A percentile compares a stretch with the other conserved stretches of the same genome.
Conservation (phyloP, 1,139 yeast species). For the Eremothecium sinecaudum region DNA sequence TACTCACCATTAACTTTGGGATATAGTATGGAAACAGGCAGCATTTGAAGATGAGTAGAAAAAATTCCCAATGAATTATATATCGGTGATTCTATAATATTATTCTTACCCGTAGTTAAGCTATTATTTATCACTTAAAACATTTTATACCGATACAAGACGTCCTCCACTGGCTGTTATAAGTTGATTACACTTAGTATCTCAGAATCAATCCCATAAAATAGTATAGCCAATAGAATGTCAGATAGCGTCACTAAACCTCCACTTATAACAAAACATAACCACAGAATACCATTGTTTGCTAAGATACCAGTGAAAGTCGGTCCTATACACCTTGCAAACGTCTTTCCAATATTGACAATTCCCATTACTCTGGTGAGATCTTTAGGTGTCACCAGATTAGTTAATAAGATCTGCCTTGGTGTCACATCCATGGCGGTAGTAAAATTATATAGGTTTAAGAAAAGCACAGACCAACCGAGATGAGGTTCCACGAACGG, state of each 20-base stretch:
- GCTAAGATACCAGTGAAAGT: conserved; percentile 69
- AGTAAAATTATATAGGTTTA: conserved; percentile 33
- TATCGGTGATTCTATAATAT: too few species aligned
- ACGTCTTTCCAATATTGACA: conserved; percentile 76
- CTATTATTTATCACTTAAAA: conserved; percentile 1
- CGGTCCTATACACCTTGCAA: conserved; percentile 79
- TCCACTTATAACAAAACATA: conserved; percentile 60
- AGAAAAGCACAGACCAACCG: conserved; percentile 22
- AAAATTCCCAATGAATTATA: too few species aligned
- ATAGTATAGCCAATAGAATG: conserved; percentile 25
- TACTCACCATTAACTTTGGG: too few species aligned
- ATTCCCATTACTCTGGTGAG: conserved; percentile 73
- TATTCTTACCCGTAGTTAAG: background rate
- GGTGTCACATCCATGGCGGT: conserved; percentile 88
- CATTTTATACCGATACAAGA: background rate
- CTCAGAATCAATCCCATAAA: conserved; percentile 27
- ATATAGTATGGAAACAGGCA: too few species aligned
- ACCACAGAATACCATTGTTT: conserved; percentile 38
- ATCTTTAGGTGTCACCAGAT: conserved; percentile 53
- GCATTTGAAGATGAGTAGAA: too few species aligned
- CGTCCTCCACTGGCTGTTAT: background rate
- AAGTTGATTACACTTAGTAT: conserved; percentile 12
- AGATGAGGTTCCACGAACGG: conserved; percentile 35
- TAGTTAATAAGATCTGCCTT: conserved; percentile 66
- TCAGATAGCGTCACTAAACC: conserved; percentile 37